Percentiles rank a stretch among this genome's conserved stretches.
These are phyloP conservation scores for Lichtheimia ornata DNA, from an alignment of 371 early-diverging fungal species.

Conservation along the genomic window DNA sequence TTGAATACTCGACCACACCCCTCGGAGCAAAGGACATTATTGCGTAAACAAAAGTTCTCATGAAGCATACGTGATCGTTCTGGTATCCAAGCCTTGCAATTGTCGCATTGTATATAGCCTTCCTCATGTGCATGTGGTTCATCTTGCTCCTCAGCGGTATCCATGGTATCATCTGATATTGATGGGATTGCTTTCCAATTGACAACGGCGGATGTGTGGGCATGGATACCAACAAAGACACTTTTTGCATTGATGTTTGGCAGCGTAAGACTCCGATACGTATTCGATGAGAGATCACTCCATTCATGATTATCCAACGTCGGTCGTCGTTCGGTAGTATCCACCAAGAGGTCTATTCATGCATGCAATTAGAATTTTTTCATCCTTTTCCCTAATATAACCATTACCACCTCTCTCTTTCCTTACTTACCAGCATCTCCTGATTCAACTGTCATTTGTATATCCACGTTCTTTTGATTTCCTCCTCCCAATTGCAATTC, in stretches of 20 bases:
- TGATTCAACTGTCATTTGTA: slow-evolving; percentile 19
- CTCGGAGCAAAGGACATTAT: slow-evolving; percentile 68
- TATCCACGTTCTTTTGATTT: slow-evolving; percentile 4
- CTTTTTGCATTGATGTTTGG: background rate
- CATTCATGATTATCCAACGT: slow-evolving; percentile 40
- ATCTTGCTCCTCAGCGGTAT: slow-evolving; percentile 15
- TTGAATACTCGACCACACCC: slow-evolving; percentile 72
- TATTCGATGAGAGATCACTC: slow-evolving; percentile 33
- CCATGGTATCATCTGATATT: background rate
- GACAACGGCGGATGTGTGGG: slow-evolving; percentile 19
- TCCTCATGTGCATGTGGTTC: slow-evolving; percentile 29
- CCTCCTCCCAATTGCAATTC: slow-evolving; percentile 13
- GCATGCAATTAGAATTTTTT: background rate
- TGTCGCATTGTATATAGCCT: slow-evolving; percentile 62
- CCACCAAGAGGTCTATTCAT: slow-evolving; percentile 36
- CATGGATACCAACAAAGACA: slow-evolving; percentile 48
- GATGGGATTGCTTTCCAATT: slow-evolving; percentile 27
- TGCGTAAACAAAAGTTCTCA: slow-evolving; percentile 75
- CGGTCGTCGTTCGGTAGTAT: slow-evolving; percentile 23
- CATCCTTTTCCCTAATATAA: background rate
- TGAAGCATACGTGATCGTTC: slow-evolving; percentile 65
- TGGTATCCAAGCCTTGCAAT: slow-evolving; percentile 75
- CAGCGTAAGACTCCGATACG: slow-evolving; percentile 23
- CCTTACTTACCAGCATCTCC: slow-evolving; percentile 41
- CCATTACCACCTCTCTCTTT: too few species aligned